These are phyloP conservation scores for Fraxinus pennsylvanica DNA, from an alignment of 257 asterid species.

Conservation along the genomic window DNA sequence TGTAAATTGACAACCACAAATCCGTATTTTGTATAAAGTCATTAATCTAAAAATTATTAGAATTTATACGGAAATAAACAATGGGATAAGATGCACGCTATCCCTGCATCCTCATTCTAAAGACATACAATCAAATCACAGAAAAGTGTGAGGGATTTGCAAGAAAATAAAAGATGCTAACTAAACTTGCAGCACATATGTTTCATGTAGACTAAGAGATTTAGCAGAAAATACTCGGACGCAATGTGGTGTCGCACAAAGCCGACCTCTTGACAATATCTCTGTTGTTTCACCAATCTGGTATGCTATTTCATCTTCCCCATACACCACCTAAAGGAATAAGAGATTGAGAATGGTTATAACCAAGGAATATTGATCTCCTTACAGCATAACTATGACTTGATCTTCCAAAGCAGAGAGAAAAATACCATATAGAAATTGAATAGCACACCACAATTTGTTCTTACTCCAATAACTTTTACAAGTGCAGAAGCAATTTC, in stretches of 20 bases:
- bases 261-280: conserved; percentile 80
- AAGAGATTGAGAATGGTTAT: conserved; percentile 14
- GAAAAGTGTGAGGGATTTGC: neutral
- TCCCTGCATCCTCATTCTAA: neutral
- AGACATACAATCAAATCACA: neutral
- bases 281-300: conserved; percentile 95
- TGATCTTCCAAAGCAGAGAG: neutral
- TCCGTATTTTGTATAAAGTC: neutral
- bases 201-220: neutral
- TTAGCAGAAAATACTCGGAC: conserved; percentile 58
- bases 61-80: neutral
- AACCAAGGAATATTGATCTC: neutral
- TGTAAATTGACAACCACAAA: conserved; percentile 3
- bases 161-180: neutral
- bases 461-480: neutral
- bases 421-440: conserved; percentile 12
- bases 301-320: conserved; percentile 86
- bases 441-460: neutral
- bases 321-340: conserved; percentile 69
- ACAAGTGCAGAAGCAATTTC: neutral
- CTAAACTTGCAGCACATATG: conserved; percentile 9
- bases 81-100: conserved; percentile 1
- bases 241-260: conserved; percentile 95
- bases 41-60: neutral
- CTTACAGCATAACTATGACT: neutral